Evolutionary conservation across 176 grass and related monocot genomes (phyloP).

Genomic region (Carex cristatella): DNA sequence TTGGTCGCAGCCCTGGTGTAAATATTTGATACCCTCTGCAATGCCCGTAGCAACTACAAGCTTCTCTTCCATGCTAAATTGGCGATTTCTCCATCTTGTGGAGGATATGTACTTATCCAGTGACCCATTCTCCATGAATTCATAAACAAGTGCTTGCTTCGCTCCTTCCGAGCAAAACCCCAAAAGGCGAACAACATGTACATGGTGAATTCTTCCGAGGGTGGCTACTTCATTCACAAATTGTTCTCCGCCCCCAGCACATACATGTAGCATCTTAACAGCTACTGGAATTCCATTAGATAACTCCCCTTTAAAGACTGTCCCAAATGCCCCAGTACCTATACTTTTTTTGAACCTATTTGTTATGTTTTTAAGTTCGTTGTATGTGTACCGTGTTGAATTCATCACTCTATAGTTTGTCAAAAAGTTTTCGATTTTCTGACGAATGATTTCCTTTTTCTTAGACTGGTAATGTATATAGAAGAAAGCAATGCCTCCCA

Average conservation of each 20-base stretch:
- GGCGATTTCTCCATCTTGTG: conserved; percentile 13
- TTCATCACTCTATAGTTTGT: conserved; percentile 23
- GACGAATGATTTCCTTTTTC: not conserved
- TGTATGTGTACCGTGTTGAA: not conserved
- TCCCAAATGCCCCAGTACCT: no score
- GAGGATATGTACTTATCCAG: conserved; percentile 23
- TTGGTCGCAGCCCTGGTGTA: no score
- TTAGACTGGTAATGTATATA: not conserved
- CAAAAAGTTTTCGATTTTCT: conserved; percentile 31
- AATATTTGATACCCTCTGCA: no score
- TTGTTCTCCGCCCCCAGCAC: no score
- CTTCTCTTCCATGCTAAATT: conserved; percentile 1
- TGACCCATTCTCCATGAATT: conserved; percentile 41
- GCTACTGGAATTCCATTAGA: conserved; percentile 12
- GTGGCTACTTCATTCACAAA: conserved; percentile 31
- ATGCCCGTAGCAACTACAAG: no score
- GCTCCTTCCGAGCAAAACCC: conserved; percentile 44
- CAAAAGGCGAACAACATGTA: conserved; percentile 38
- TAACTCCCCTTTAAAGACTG: not conserved
- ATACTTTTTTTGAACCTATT: no score
- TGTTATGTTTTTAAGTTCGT: no score
- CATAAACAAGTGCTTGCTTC: conserved; percentile 49
- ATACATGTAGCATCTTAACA: no score
- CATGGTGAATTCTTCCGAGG: conserved; percentile 41
- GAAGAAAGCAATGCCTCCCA: not conserved